Base-by-base conservation (phyloP, 352 stramenopile genomes). In the Pythium dissimile region DNA sequence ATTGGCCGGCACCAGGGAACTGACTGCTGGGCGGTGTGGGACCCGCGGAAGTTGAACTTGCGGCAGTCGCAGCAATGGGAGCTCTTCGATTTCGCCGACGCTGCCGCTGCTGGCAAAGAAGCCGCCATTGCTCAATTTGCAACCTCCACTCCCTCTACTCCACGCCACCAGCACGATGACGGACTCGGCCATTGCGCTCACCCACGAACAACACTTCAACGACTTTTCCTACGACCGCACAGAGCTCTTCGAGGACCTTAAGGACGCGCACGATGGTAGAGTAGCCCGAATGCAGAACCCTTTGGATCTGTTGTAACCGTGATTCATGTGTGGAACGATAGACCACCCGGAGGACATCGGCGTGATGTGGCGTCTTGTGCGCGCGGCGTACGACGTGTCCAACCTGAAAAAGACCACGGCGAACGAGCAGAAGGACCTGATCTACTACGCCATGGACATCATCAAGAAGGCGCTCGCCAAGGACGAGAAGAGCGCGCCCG, bases 151-250 rank as follows among this genome's bases (percentile, higher is more conserved):
- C 10, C 31, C 52, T 9, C 23, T 20, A 27, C 31, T 15, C 21
- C 23, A 15, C 13, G 28, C 41, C 34, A 1, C 28, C 27, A 15
- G 18, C 30, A 27, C 30, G 41, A 59, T 59, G 41, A 45, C 52
- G 28, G 52, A 59, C 39, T 91, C 83, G 1, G 63, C 80, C 8
- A 66, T 77, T 44, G 78, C 80, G 13, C 58, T 84, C 20, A 68
- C 77, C 45, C 77, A 80, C 12, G 80, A 94, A 53, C 80, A 94
- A 54, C 73, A 87, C 50, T 94, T 90, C 67, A 82, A 89, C 55
- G 73, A 89, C 67, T 75, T 74, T 37, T 52, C 43, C 12, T 89
- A 89, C 62, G 77, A 89, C 64, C 84, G 84, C 24, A 73, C 69
- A 31, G 62, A 84, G 62, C 68, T 92, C 47, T 70, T 90, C 13